These are phyloP conservation scores for Gossypium thurberi DNA, from an alignment of 345 rosid genomes.

Conservation along the genomic window DNA sequence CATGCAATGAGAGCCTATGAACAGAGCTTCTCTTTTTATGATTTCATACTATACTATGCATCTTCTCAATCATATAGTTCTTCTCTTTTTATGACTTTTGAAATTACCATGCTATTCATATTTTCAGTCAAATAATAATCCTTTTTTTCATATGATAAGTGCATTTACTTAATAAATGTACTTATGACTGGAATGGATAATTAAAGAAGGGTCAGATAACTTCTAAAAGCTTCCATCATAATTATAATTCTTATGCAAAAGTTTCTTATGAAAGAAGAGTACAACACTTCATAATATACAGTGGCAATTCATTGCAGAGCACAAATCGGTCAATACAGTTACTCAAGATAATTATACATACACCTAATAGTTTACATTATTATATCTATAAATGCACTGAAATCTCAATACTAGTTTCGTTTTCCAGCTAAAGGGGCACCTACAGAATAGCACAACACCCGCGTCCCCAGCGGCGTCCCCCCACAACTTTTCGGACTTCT, in stretches of 20 bases:
- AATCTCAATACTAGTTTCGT: not conserved
- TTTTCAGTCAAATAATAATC: not conserved
- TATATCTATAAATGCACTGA: not conserved
- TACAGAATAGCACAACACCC: slow-evolving; percentile 9
- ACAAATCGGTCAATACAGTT: not conserved
- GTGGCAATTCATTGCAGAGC: not conserved
- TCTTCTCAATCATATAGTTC: not conserved
- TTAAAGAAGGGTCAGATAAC: not conserved
- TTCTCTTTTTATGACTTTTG: not conserved
- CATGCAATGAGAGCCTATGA: not conserved
- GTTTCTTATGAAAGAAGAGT: not conserved
- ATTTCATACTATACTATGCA: not conserved
- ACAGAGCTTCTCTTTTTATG: not conserved
- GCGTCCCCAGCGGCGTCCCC: slow-evolving; percentile 40
- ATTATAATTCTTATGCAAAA: not conserved
- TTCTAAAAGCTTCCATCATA: not conserved
- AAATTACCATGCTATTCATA: not conserved
- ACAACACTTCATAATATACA: too few relatives aligned
- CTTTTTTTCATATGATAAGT: not conserved
- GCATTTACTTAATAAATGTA: not conserved
- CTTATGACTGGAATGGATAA: not conserved
- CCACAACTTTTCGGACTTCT: slow-evolving; percentile 38
- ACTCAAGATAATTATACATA: not conserved
- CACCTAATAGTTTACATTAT: not conserved
- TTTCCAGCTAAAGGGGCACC: slow-evolving; percentile 1